A percentile compares a stretch with the other conserved stretches of the same genome.
Evolutionary conservation across 306 rosid species (phyloP).

Genomic region (Malus sieversii): DNA sequence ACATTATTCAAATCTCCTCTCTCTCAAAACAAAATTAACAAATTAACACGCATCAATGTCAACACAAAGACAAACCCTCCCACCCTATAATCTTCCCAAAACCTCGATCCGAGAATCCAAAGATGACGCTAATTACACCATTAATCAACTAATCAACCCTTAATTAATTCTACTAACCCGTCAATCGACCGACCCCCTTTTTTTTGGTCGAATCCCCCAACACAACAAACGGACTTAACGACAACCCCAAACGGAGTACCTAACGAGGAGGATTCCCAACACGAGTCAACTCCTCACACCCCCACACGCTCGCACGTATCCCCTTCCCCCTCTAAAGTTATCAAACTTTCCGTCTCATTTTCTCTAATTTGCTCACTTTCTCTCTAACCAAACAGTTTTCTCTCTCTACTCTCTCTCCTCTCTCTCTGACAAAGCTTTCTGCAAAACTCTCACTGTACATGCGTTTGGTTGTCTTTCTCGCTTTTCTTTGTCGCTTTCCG

Average conservation of each 20-base stretch:
- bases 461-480: slow-evolving; percentile 30
- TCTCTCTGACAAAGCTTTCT: slow-evolving; percentile 41
- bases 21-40: neutral
- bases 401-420: neutral
- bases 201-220: neutral
- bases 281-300: neutral
- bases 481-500: slow-evolving; percentile 44
- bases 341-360: slow-evolving; percentile 13
- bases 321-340: neutral
- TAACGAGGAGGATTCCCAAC: neutral
- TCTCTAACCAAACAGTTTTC: slow-evolving; percentile 27
- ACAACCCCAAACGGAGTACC: slow-evolving; percentile 7
- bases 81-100: neutral
- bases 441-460: slow-evolving; percentile 24
- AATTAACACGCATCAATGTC: neutral
- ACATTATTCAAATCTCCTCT: neutral
- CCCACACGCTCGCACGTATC: neutral
- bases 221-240: slow-evolving; percentile 22
- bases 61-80: neutral
- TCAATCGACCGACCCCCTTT: neutral
- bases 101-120: slow-evolving; percentile 9
- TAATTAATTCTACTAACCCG: neutral
- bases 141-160: neutral
- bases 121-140: neutral
- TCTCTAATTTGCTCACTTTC: slow-evolving; percentile 19